Percentiles rank a stretch among this genome's conserved stretches.
Evolutionary conservation across 345 rosid species (phyloP).

Genomic region (Brassica carinata): DNA sequence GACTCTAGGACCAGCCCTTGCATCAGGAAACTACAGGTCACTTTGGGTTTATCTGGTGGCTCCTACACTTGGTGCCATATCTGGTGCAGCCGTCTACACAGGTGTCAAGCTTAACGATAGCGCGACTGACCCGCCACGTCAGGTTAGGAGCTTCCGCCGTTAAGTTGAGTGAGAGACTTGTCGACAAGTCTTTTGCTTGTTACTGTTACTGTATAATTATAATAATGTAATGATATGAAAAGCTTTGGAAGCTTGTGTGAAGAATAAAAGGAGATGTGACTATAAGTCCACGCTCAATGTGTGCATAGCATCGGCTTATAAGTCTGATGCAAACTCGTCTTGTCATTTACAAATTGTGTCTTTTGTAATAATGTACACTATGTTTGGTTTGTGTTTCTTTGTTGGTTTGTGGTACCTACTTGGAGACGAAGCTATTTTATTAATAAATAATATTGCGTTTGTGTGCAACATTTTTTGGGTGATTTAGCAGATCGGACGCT

Average conservation of each 20-base stretch:
- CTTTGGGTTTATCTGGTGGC: conserved; percentile 87
- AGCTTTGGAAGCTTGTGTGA: conserved; percentile 27
- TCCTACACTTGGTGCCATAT: conserved; percentile 82
- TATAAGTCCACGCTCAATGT: conserved; percentile 35
- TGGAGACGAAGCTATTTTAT: conserved; percentile 10
- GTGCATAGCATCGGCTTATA: conserved; percentile 15
- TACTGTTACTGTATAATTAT: conserved; percentile 24
- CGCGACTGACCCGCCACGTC: conserved; percentile 65
- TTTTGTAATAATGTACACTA: conserved; percentile 28
- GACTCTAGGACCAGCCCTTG: conserved; percentile 93
- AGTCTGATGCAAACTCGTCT: conserved; percentile 32
- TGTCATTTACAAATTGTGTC: conserved; percentile 22
- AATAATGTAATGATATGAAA: conserved; percentile 22
- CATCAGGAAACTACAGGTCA: conserved; percentile 77
- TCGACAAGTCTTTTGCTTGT: conserved; percentile 30
- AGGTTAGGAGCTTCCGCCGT: conserved; percentile 87
- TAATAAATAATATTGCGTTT: background rate
- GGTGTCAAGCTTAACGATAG: conserved; percentile 73
- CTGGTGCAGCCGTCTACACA: conserved; percentile 78
- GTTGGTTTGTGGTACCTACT: conserved; percentile 27
- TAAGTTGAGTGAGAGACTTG: conserved; percentile 30
- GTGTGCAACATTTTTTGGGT: no score
- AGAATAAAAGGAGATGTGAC: conserved; percentile 38
- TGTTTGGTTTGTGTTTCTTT: conserved; percentile 26
- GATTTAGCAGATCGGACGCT: no score